A percentile compares a stretch with the other conserved stretches of the same genome.
Evolutionary conservation across 106 monocot genomes (phyloP).

Genomic region (Dendrobium nobile): DNA sequence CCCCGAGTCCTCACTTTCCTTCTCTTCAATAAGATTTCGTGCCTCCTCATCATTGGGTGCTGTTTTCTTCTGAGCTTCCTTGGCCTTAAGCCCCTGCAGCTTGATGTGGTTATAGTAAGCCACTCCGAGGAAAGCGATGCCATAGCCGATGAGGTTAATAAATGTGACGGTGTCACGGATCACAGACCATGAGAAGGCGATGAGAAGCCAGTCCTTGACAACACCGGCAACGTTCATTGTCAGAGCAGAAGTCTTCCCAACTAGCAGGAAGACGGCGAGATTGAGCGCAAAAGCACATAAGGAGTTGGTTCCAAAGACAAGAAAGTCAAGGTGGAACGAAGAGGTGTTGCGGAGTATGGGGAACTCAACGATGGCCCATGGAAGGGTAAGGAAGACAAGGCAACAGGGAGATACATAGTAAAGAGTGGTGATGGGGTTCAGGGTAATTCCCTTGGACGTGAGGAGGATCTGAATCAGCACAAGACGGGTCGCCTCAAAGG

Average conservation of each 20-base stretch:
- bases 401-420: slow-evolving; percentile 22
- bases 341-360: slow-evolving; percentile 2
- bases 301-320: slow-evolving; percentile 19
- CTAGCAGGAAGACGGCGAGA: slow-evolving; percentile 21
- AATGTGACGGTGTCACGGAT: slow-evolving; percentile 19
- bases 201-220: slow-evolving; percentile 24
- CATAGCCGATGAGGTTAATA: slow-evolving; percentile 17
- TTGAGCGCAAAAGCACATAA: slow-evolving; percentile 21
- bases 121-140: slow-evolving; percentile 17
- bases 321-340: slow-evolving; percentile 12
- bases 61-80: slow-evolving; percentile 8
- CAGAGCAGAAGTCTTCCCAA: slow-evolving; percentile 21
- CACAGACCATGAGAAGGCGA: slow-evolving; percentile 22
- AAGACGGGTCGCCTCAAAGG: slow-evolving; percentile 14
- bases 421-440: slow-evolving; percentile 19
- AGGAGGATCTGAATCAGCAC: slow-evolving; percentile 22
- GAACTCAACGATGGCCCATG: slow-evolving; percentile 19
- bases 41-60: slow-evolving; percentile 12
- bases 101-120: slow-evolving; percentile 21
- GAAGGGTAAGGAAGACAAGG: slow-evolving; percentile 11
- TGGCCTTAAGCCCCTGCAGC: slow-evolving; percentile 15
- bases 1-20: background rate
- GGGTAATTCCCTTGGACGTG: slow-evolving; percentile 12
- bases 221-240: slow-evolving; percentile 25
- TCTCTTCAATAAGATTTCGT: slow-evolving; percentile 7